Conservation (phyloP, 2,329 filamentous ascomycete genomes). For the Colletotrichum lupini region DNA sequence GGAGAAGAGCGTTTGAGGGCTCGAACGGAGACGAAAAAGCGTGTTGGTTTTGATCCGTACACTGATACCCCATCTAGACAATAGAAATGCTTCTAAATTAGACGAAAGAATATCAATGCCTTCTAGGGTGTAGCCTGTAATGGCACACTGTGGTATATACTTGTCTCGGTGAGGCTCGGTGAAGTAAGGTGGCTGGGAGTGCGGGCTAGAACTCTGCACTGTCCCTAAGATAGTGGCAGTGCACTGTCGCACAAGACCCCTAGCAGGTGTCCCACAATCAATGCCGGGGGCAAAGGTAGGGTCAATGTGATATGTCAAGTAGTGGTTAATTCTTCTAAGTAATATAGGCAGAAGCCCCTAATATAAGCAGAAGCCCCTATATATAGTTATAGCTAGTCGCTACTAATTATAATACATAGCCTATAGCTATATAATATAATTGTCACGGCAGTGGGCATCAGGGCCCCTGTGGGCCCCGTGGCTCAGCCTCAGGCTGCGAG, state of each 20-base stretch:
- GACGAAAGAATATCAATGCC: neutral
- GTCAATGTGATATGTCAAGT: too few relatives aligned
- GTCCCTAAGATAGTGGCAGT: neutral
- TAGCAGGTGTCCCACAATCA: neutral
- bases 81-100: conserved; percentile 1
- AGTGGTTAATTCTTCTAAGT: too few relatives aligned
- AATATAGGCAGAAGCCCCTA: too few relatives aligned
- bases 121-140: neutral
- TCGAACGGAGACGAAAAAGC: conserved; percentile 58
- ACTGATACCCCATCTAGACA: conserved; percentile 50
- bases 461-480: too few relatives aligned
- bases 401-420: too few relatives aligned
- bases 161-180: neutral
- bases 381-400: too few relatives aligned
- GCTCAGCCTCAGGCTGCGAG: too few relatives aligned
- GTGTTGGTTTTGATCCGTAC: conserved; percentile 68
- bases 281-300: too few relatives aligned
- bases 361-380: too few relatives aligned
- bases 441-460: too few relatives aligned
- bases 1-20: conserved; percentile 57
- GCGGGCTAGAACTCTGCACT: neutral
- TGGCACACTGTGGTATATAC: neutral
- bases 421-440: too few relatives aligned
- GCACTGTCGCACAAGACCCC: conserved; percentile 6
- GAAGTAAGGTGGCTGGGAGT: neutral